Base-by-base conservation (phyloP, 352 stramenopile genomes). In the Phytophthora hibernalis region DNA sequence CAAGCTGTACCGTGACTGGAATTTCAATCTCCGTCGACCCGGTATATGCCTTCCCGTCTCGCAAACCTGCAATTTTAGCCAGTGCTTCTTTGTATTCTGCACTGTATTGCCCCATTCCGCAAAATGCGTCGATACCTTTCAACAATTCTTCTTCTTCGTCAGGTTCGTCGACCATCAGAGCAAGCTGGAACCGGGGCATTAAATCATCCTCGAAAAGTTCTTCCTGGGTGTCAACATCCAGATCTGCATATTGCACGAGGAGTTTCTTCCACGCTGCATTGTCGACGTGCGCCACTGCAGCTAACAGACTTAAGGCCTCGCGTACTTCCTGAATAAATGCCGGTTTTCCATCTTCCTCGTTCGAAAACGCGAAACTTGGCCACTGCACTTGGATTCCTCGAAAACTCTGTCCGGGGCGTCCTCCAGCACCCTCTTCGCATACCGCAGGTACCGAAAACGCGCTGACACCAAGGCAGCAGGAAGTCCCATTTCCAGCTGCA, bases 11-110 rank as follows among this genome's bases (percentile, higher is more conserved):
- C 18, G 61, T 58, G 42, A 75, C 26, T n/a, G 67, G 67, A 10
- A 75, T 49, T 21, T 75, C 67, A 26, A 75, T 68, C 51, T 75
- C 67, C 11, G 55, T 75, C 21, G 61, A 67, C n/a, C 37, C 56
- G 4, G 50, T 54, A n/a, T 24, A 64, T 30, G 16, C 22, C 22
- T 55, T 75, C 13, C n/a, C 31, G 26, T 28, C 28, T 5, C 47
- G 54, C 30, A 56, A 28, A 53, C 43, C 45, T 52, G 62, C 50
- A 57, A 75, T 54, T 47, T 55, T 61, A 24, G 52, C 11, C 51
- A 75, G 16, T 42, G 50, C 53, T 54, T 61, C 28, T 9, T 51
- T 63, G 26, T 67, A 75, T 21, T 58, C 50, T 56, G 12, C 45
- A 62, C 48, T 48, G 20, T 71, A 65, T 15, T 75, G 61, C 24